Percentiles rank a stretch among this genome's conserved stretches.
These are phyloP conservation scores for Parmelia sp. DNA, from an alignment of 495 filamentous ascomycete species.

Conservation along the genomic window DNA sequence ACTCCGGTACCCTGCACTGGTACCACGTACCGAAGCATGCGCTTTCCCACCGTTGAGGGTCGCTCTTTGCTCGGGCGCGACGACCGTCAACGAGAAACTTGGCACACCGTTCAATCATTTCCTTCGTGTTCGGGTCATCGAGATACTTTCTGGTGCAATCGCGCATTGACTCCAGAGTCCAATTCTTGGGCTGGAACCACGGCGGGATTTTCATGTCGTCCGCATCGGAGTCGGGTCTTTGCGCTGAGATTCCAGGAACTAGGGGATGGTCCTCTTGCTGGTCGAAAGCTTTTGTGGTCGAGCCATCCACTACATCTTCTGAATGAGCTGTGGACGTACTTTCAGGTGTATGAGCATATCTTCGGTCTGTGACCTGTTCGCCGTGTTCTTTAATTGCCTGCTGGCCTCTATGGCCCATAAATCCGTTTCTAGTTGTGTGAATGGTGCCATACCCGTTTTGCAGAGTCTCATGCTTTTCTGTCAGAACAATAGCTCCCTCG, in stretches of 20 bases:
- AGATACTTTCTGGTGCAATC: constrained; percentile 14
- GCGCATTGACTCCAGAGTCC: constrained; percentile 12
- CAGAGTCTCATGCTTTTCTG: not conserved
- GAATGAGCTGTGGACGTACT: not conserved
- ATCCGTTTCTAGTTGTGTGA: not conserved
- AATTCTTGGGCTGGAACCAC: constrained; percentile 12
- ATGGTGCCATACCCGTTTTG: not conserved
- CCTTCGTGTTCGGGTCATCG: not conserved
- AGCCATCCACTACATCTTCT: not conserved
- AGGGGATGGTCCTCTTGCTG: not conserved
- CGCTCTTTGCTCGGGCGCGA: constrained; percentile 15
- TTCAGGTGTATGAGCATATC: not conserved
- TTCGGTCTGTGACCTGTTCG: not conserved
- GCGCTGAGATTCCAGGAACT: not conserved
- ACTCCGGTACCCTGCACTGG: constrained; percentile 15
- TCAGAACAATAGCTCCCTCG: not conserved
- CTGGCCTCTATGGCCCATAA: not conserved
- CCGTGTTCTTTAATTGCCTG: not conserved
- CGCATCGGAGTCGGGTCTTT: not conserved
- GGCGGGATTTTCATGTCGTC: constrained; percentile 7
- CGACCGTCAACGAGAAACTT: constrained; percentile 12
- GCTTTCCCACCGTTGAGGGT: constrained; percentile 17
- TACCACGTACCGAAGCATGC: constrained; percentile 25
- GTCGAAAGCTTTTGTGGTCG: not conserved
- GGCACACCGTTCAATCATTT: constrained; percentile 6